Conservation (phyloP, 1,284 basidiomycete species). For the Ceratobasidium sp. region DNA sequence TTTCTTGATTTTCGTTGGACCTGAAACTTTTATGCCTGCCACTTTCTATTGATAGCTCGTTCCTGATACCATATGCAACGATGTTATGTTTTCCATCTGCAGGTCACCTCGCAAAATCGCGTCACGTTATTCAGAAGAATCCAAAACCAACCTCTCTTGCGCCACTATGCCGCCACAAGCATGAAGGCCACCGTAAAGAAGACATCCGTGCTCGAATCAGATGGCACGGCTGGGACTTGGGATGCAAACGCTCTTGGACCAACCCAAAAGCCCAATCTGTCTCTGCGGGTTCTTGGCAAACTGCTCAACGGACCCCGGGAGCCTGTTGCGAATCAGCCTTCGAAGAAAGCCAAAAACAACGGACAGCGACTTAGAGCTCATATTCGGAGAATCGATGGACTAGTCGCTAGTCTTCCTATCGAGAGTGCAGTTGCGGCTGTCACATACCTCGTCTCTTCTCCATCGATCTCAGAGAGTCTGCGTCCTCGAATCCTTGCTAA, state of each 20-base stretch:
- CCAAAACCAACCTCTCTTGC: no score
- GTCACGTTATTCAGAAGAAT: no score
- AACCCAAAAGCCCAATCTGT: neutral
- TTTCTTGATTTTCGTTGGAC: no score
- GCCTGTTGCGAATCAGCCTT: neutral
- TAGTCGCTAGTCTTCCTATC: neutral
- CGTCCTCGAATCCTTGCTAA: conserved; percentile 13
- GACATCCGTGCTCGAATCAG: neutral
- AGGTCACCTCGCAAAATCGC: no score
- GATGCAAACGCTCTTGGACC: neutral
- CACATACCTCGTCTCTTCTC: neutral
- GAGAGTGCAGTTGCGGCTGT: neutral
- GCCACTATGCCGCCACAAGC: neutral
- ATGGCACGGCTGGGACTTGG: no score
- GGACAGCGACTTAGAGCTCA: neutral
- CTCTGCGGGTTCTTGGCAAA: neutral
- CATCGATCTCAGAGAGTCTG: conserved; percentile 1
- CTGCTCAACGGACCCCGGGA: neutral
- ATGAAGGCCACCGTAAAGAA: neutral
- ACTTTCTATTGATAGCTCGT: no score
- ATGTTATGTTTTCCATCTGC: neutral
- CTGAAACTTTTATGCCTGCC: no score
- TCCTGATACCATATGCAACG: conserved; percentile 6
- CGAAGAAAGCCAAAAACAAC: neutral
- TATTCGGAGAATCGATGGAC: conserved; percentile 3